phyloP scores from a whole-genome alignment of 2,329 filamentous ascomycete genomes.

The Xylariales sp. region DNA sequence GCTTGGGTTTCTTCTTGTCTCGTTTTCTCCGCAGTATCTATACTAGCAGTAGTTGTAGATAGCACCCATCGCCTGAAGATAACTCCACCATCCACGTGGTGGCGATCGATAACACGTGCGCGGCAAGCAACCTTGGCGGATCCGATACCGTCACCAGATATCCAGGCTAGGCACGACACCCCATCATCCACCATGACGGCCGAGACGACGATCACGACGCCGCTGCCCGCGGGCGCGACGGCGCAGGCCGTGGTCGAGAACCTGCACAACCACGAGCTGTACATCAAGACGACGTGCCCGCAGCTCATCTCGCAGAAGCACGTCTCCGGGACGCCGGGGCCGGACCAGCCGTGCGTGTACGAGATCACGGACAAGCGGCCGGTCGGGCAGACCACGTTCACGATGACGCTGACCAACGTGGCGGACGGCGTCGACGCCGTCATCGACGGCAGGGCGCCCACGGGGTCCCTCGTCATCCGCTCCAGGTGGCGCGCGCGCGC shows the following conservation, averaged over 20 bases:
- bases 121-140: too few relatives aligned
- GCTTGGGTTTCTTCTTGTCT: background rate
- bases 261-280: conserved; percentile 62
- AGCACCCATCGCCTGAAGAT: background rate
- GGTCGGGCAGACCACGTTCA: conserved; percentile 52
- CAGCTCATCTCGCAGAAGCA: conserved; percentile 42
- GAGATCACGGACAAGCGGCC: conserved; percentile 52
- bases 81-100: background rate
- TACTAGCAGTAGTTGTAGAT: too few relatives aligned
- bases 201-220: conserved; percentile 56
- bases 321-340: conserved; percentile 28
- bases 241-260: conserved; percentile 41
- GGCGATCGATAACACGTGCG: background rate
- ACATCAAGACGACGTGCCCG: conserved; percentile 46
- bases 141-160: too few relatives aligned
- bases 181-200: conserved; percentile 37
- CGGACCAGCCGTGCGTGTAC: conserved; percentile 41
- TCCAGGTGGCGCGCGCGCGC: conserved; percentile 38
- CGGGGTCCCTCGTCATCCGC: conserved; percentile 41
- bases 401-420: conserved; percentile 46
- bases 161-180: too few relatives aligned
- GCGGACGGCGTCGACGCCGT: conserved; percentile 44
- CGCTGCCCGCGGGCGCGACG: conserved; percentile 43
- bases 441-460: conserved; percentile 45
- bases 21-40: background rate